phyloP scores from a whole-genome alignment of 2,329 filamentous ascomycete genomes.

The Aspergillus transmontanensis region DNA sequence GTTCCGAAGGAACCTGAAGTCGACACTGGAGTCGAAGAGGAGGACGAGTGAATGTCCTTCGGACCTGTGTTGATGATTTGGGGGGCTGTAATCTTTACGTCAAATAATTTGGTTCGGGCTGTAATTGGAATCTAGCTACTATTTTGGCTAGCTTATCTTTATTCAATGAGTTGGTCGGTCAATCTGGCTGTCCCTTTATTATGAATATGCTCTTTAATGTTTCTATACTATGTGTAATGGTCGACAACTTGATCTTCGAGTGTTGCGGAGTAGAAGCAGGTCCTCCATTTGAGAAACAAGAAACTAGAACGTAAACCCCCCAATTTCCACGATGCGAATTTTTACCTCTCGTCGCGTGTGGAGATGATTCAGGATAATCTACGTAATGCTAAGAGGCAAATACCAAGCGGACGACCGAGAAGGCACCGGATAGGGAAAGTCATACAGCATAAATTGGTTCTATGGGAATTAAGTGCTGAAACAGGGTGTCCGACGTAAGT shows the following conservation, averaged over 20 bases:
- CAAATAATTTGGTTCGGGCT: not conserved
- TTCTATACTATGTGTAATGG: not conserved
- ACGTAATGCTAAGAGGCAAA: not conserved
- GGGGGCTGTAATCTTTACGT: not conserved
- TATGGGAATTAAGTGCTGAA: not conserved
- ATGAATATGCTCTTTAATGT: not conserved
- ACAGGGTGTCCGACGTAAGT: not conserved
- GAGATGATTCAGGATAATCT: not conserved
- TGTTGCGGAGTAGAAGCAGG: not conserved
- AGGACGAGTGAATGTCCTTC: conserved; percentile 20
- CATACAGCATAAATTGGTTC: not conserved
- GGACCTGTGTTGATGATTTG: not conserved
- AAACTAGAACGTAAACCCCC: not conserved
- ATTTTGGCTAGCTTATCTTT: not conserved
- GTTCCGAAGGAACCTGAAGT: conserved; percentile 39
- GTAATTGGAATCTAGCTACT: not conserved
- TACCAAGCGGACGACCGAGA: not conserved
- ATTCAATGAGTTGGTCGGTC: not conserved
- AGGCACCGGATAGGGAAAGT: not conserved
- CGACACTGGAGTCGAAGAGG: conserved; percentile 34
- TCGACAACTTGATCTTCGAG: not conserved
- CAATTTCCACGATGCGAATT: not conserved
- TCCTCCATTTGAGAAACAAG: not conserved
- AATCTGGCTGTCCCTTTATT: not conserved
- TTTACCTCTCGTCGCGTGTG: not conserved